Evolutionary conservation across 352 stramenopile genomes (phyloP).

Genomic region (Phytophthora foliorum): DNA sequence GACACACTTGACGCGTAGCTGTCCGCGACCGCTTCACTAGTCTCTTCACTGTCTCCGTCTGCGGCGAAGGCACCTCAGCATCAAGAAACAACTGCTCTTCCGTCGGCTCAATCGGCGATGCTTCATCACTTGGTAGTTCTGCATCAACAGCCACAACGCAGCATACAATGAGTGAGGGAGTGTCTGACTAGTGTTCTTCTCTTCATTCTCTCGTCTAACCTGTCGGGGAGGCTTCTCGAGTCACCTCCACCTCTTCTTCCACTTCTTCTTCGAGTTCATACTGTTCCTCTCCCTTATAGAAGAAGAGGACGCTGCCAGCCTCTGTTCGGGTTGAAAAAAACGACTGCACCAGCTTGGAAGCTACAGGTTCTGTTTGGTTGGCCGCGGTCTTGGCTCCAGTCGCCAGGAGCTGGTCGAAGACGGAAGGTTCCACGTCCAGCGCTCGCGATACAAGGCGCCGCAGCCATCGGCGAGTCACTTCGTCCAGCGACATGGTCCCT

Average conservation of each 20-base stretch:
- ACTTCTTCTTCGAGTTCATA: conserved; percentile 84
- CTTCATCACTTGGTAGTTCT: conserved; percentile 20
- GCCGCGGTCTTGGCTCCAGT: conserved; percentile 42
- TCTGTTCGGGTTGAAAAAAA: conserved; percentile 73
- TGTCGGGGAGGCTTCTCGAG: conserved; percentile 39
- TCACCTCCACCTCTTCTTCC: conserved; percentile 82
- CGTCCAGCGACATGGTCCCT: conserved; percentile 53
- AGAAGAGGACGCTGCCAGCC: conserved; percentile 82
- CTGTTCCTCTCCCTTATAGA: conserved; percentile 73
- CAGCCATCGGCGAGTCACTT: conserved; percentile 63
- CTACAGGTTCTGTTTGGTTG: conserved; percentile 48
- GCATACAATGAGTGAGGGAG: not conserved
- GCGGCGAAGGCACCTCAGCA: conserved; percentile 30
- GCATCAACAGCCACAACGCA: not conserved
- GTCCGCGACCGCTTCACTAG: conserved; percentile 60
- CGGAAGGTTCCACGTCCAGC: conserved; percentile 62
- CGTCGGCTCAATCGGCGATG: conserved; percentile 44
- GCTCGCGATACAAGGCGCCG: conserved; percentile 67
- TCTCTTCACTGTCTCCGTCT: conserved; percentile 53
- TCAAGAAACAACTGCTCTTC: conserved; percentile 84
- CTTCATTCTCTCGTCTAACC: conserved; percentile 11
- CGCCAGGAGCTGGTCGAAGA: conserved; percentile 66
- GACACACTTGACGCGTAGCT: conserved; percentile 65
- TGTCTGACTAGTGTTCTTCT: not conserved
- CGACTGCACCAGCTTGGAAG: conserved; percentile 48